Evolutionary conservation across 768 basidiomycete species (phyloP), one percentile per base, ranked within the genome.

Genomic region (Trametes villosa): DNA sequence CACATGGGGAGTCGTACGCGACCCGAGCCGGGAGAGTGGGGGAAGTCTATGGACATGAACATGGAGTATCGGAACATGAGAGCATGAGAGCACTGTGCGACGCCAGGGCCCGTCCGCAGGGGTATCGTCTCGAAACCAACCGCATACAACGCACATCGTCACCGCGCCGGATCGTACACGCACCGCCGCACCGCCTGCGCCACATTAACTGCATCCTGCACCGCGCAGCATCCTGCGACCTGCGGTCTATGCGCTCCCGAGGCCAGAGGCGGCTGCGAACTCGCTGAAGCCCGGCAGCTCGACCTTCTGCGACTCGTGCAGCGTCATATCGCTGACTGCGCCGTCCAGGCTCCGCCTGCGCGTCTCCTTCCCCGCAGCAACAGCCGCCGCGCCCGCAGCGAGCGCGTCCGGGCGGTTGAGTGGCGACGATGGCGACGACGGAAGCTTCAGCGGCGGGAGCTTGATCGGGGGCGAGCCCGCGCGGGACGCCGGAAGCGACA

Each of bases 391-490:
- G 46, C 40, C 53, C 45, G 30, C 27, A 9, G 42, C 31, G 34
- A 60, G 44, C 58, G 38, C 22, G 17, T 58, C 57, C 15, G 60
- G 53, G 27, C 58, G 57, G 20, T 53, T 59, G 44, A 50, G 54
- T 58, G 66, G 66, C 31, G 60, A 62, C 20, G 67, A 65, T 9
- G 70, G 67, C 34, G 72, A 68, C 17, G 77, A 68, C 48, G 71
- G 72, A 34, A 83, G 73, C 66, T 87, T 87, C 53, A 92, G 73
- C 45, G 91, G 91, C 30, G 91, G 82, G 4, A 92, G 74, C 53
- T 78, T 84, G 60, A 92, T 91, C 1, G 89, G 90, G 27, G 91
- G 90, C 9, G 84, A 86, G 24, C 77, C 77, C n/a, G 86, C 78
- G 40, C 91, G 77, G 41, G 87, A 89, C 3, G 76, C 78, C 9